Conservation (phyloP, 2,329 filamentous ascomycete genomes). For the Aspergillus sp. region DNA sequence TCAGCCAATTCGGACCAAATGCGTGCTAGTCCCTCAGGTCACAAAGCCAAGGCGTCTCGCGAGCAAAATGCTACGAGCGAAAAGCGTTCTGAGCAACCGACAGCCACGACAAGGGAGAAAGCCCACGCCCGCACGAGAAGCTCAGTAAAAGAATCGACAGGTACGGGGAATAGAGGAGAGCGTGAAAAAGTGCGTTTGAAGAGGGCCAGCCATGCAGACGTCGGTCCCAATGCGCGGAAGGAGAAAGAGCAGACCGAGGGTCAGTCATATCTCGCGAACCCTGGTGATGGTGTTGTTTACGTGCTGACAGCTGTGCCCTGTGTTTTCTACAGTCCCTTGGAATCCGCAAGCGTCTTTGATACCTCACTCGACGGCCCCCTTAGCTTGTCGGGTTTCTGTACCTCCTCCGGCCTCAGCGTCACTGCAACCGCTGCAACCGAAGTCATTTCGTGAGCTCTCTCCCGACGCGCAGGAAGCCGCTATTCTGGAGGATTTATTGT, state of each 20-base stretch:
- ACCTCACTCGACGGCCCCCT: slow-evolving; percentile 59
- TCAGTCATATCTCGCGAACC: slow-evolving; percentile 12
- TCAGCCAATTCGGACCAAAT: slow-evolving; percentile 22
- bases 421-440: slow-evolving; percentile 59
- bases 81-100: slow-evolving; percentile 31
- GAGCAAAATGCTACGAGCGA: slow-evolving; percentile 29
- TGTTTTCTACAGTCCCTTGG: slow-evolving; percentile 48
- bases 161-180: slow-evolving; percentile 24
- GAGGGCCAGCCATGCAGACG: slow-evolving; percentile 14
- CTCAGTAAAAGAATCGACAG: slow-evolving; percentile 38
- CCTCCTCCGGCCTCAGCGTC: slow-evolving; percentile 56
- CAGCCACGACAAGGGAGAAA: slow-evolving; percentile 56
- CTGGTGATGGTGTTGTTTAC: neutral
- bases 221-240: slow-evolving; percentile 17
- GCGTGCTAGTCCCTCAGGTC: slow-evolving; percentile 22
- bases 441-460: slow-evolving; percentile 59
- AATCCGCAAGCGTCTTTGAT: slow-evolving; percentile 68
- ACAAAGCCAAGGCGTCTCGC: slow-evolving; percentile 23
- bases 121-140: slow-evolving; percentile 52
- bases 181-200: slow-evolving; percentile 25
- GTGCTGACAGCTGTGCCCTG: slow-evolving; percentile 9
- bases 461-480: slow-evolving; percentile 76
- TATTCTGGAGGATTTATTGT: slow-evolving; percentile 82
- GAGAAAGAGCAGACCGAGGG: slow-evolving; percentile 26
- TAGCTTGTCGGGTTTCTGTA: slow-evolving; percentile 58